A percentile compares a stretch with the other conserved stretches of the same genome.
Conservation (phyloP, 148 eudicot species). For the Cornus controversa region DNA sequence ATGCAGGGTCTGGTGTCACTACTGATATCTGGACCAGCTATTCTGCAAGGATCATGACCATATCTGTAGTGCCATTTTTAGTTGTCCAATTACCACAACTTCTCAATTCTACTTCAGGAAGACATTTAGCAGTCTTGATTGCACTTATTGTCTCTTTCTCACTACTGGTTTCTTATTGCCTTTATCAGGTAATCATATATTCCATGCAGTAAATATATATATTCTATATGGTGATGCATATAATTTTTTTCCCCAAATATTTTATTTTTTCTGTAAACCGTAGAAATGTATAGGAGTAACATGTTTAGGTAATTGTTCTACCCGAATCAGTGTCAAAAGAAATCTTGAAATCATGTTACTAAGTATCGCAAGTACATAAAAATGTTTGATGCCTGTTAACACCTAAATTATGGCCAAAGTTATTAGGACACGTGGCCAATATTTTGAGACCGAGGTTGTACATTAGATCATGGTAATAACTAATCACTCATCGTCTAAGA, state of each 20-base stretch:
- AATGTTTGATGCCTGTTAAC: no score
- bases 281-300: neutral
- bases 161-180: slow-evolving; percentile 42
- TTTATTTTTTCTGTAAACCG: neutral
- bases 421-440: no score
- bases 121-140: slow-evolving; percentile 47
- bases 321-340: neutral
- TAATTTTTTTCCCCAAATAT: no score
- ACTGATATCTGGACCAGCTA: slow-evolving; percentile 67
- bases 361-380: no score
- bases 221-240: neutral
- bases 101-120: slow-evolving; percentile 43
- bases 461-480: no score
- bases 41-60: slow-evolving; percentile 54
- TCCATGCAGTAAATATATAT: neutral
- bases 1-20: slow-evolving; percentile 56
- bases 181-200: slow-evolving; percentile 42
- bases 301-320: neutral
- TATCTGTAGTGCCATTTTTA: slow-evolving; percentile 54
- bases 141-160: slow-evolving; percentile 37
- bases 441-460: no score
- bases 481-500: no score
- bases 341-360: neutral
- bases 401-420: no score
- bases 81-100: slow-evolving; percentile 57